phyloP scores from a whole-genome alignment of 352 stramenopile genomes.

The Pythium monospermum region DNA sequence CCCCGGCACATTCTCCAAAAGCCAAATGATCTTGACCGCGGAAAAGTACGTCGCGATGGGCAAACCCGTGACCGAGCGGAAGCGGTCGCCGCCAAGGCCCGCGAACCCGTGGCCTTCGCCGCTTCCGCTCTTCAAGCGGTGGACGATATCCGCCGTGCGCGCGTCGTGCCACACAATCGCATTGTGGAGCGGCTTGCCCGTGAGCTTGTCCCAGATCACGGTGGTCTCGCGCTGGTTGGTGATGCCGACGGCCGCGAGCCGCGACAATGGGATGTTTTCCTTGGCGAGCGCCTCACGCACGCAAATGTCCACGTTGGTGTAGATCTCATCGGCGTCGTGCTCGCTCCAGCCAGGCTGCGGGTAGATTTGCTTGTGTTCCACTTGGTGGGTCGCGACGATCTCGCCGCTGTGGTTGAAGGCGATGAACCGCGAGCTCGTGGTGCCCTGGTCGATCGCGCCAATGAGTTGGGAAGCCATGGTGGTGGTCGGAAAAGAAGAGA shows the following conservation, averaged over 20 bases:
- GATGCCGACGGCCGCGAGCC: slow-evolving; percentile 94
- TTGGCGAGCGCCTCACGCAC: slow-evolving; percentile 73
- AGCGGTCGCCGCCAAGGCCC: slow-evolving; percentile 53
- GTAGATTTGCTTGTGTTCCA: slow-evolving; percentile 97
- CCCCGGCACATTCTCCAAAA: slow-evolving; percentile 93
- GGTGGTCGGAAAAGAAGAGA: slow-evolving; percentile 23
- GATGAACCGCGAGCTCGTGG: slow-evolving; percentile 95
- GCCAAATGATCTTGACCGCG: slow-evolving; percentile 96
- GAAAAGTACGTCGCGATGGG: slow-evolving; percentile 98
- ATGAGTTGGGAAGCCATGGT: slow-evolving; percentile 45
- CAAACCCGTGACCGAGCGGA: slow-evolving; percentile 88
- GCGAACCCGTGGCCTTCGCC: slow-evolving; percentile 48
- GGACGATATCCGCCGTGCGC: slow-evolving; percentile 90
- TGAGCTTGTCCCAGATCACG: slow-evolving; percentile 95
- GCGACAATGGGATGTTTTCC: slow-evolving; percentile 51
- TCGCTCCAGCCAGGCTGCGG: slow-evolving; percentile 95
- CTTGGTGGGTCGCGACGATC: slow-evolving; percentile 89
- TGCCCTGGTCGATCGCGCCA: slow-evolving; percentile 96
- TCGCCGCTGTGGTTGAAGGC: slow-evolving; percentile 89
- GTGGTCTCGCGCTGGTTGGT: slow-evolving; percentile 99
- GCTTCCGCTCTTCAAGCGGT: slow-evolving; percentile 65
- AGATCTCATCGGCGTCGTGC: slow-evolving; percentile 97
- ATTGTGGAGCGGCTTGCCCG: slow-evolving; percentile 96
- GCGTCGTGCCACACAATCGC: slow-evolving; percentile 99
- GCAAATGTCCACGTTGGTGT: slow-evolving; percentile 74